Percentiles rank a stretch among this genome's conserved stretches.
phyloP scores from a whole-genome alignment of 1,139 yeast genomes.

The Debaryomyces robertsiae region DNA sequence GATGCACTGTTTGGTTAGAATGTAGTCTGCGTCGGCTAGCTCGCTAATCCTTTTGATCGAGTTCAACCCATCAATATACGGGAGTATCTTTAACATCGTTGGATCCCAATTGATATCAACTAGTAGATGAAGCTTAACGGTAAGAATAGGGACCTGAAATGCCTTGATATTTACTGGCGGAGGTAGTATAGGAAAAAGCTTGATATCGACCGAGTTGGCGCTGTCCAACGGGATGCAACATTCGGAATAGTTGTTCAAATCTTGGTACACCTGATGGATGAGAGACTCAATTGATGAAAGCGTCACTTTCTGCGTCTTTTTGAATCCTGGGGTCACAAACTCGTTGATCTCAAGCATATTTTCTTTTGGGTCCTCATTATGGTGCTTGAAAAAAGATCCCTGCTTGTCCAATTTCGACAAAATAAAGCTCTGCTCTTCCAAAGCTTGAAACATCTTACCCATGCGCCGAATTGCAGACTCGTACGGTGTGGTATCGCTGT shows the following conservation, averaged over 20 bases:
- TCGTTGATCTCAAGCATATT: conserved; percentile 1
- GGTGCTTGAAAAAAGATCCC: conserved; percentile 38
- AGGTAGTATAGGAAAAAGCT: conserved; percentile 81
- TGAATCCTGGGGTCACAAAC: conserved; percentile 40
- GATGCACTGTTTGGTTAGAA: conserved; percentile 80
- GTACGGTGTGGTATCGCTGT: conserved; percentile 80
- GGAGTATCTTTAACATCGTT: conserved; percentile 84
- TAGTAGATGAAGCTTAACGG: conserved; percentile 68
- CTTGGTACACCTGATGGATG: conserved; percentile 88
- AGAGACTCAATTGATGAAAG: conserved; percentile 73
- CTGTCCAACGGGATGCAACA: conserved; percentile 92
- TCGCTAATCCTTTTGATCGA: conserved; percentile 77
- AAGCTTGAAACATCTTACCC: conserved; percentile 85
- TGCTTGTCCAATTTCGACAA: conserved; percentile 57
- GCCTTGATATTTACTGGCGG: conserved; percentile 78
- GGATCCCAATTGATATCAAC: conserved; percentile 97
- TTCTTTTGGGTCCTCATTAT: conserved; percentile 11
- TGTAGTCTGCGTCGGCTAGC: conserved; percentile 78
- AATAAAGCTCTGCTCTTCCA: conserved; percentile 85
- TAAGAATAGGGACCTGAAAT: conserved; percentile 84
- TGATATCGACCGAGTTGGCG: conserved; percentile 88
- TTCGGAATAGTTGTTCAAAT: conserved; percentile 90
- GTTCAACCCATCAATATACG: conserved; percentile 85
- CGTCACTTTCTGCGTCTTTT: conserved; percentile 44
- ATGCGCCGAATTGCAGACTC: conserved; percentile 82